phyloP scores from a whole-genome alignment of 2,329 filamentous ascomycete species.

The Cladosporium sp. region DNA sequence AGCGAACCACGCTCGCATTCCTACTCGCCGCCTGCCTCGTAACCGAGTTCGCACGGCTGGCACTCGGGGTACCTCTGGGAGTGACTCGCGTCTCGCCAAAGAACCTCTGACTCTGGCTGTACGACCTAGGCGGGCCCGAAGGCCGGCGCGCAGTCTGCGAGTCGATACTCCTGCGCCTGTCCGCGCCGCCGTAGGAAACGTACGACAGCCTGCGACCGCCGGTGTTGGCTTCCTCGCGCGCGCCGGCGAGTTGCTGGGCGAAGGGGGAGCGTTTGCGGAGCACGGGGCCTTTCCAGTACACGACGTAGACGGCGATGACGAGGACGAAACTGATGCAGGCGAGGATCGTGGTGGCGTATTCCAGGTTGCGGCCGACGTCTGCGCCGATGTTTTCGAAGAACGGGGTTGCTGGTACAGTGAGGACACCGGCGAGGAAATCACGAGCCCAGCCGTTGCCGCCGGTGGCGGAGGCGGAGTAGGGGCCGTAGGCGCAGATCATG shows the following conservation, averaged over 20 bases:
- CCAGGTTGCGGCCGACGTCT: slow-evolving; percentile 38
- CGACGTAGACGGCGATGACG: slow-evolving; percentile 52
- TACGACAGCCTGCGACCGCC: slow-evolving; percentile 25
- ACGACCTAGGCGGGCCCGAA: slow-evolving; percentile 16
- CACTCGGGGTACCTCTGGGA: slow-evolving; percentile 24
- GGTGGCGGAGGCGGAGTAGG: slow-evolving; percentile 68
- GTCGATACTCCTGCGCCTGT: slow-evolving; percentile 19
- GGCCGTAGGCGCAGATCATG: slow-evolving; percentile 68
- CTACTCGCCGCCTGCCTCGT: background rate
- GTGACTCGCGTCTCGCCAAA: slow-evolving; percentile 28
- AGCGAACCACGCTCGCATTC: background rate
- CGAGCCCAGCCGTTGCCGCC: slow-evolving; percentile 72
- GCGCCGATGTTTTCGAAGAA: slow-evolving; percentile 45
- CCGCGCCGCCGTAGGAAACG: slow-evolving; percentile 23
- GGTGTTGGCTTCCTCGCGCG: slow-evolving; percentile 20
- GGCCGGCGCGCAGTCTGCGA: slow-evolving; percentile 4
- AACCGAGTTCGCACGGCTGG: slow-evolving; percentile 17
- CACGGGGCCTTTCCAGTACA: slow-evolving; percentile 53
- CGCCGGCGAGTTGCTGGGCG: slow-evolving; percentile 41
- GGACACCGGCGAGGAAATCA: slow-evolving; percentile 68
- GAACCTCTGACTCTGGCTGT: slow-evolving; percentile 26
- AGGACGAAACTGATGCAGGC: slow-evolving; percentile 47
- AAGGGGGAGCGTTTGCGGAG: slow-evolving; percentile 50
- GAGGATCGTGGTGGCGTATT: slow-evolving; percentile 54
- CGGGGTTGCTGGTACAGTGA: slow-evolving; percentile 64